A percentile compares a stretch with the other conserved stretches of the same genome.
Conservation (phyloP, 208 protist species). For the Blechomonas ayalai region DNA sequence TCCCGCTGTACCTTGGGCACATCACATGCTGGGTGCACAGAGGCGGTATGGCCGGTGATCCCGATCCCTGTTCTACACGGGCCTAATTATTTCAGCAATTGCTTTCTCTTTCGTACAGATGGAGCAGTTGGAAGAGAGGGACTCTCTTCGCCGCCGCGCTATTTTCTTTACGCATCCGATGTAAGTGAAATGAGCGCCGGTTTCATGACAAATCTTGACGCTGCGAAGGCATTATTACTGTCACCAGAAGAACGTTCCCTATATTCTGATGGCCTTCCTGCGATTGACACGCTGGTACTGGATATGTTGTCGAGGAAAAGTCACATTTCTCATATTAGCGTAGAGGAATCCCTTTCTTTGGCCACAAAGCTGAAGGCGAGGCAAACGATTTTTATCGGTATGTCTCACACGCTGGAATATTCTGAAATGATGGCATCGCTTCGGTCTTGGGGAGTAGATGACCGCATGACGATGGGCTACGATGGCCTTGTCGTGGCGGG, state of each 20-base stretch:
- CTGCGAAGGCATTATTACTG: slow-evolving; percentile 14
- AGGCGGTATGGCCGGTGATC: slow-evolving; percentile 20
- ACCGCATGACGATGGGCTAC: slow-evolving; percentile 33
- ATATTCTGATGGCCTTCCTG: slow-evolving; percentile 4
- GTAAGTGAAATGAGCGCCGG: slow-evolving; percentile 27
- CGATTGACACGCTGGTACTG: slow-evolving; percentile 35
- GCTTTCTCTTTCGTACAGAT: slow-evolving; percentile 41
- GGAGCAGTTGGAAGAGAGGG: not conserved
- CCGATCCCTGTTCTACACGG: slow-evolving; percentile 46
- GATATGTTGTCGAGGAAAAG: slow-evolving; percentile 33
- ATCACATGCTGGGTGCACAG: not conserved
- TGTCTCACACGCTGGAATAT: slow-evolving; percentile 45
- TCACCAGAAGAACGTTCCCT: not conserved
- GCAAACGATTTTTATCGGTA: slow-evolving; percentile 51
- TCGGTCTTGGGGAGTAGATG: slow-evolving; percentile 9
- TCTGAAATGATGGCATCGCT: slow-evolving; percentile 16
- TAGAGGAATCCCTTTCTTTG: slow-evolving; percentile 20
- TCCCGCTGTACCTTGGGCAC: too few relatives aligned
- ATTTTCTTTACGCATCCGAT: slow-evolving; percentile 49
- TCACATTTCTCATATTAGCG: slow-evolving; percentile 39
- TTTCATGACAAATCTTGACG: slow-evolving; percentile 9
- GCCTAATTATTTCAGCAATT: slow-evolving; percentile 30
- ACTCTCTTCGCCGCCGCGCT: not conserved
- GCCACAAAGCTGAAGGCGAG: slow-evolving; percentile 19
- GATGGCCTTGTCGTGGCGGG: slow-evolving; percentile 42